Evolutionary conservation across 75 land plant species (phyloP), one percentile per base, ranked within the genome.

Genomic region (Chamaecyparis obtusa): DNA sequence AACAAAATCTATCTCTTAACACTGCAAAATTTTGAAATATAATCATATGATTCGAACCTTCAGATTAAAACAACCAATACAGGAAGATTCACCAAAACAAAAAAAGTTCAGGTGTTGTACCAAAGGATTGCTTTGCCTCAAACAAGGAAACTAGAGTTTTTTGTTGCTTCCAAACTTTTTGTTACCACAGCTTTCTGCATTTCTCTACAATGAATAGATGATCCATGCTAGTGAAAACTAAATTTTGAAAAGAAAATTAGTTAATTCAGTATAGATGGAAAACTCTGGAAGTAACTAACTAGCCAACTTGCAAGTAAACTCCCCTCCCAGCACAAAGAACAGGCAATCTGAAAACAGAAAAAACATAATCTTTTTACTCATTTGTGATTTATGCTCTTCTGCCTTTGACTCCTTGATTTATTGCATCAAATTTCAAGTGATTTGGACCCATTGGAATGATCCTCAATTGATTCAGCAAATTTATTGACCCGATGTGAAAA

Each of bases 1-100:
- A 44, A 79, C 82, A 79, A 37, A 79, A 79, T 79, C 46, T 46
- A 15, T 78, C 46, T 17, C 9, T 37, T 41, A 79, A 39, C n/a
- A 80, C 21, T 80, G 48, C 83, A 80, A 80, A 80, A 21, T 80
- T 9, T 80, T 80, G 27, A 24, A 81, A 21, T 48, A 81, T 81
- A 27, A 44, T 81, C 49, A 81, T 9, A 43, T 39, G 41, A 8
- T 13, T 10, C 41, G 46, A 48, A 44, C 30, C 51, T 46, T 30
- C 44, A 39, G 44, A 48, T 46, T 48, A 44, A 46, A 27, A 81
- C 30, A 46, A 44, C n/a, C 83, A 49, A 46, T 81, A 27, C 2
- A 11, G 48, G 21, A 81, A 81, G 13, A 46, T 24, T 9, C 37
- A 39, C 54, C 11, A 19, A 78, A 44, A 27, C 49, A 46, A 81